Evolutionary conservation across 73 alveolate genomes (phyloP).

Genomic region (Paramecium sonneborni): DNA sequence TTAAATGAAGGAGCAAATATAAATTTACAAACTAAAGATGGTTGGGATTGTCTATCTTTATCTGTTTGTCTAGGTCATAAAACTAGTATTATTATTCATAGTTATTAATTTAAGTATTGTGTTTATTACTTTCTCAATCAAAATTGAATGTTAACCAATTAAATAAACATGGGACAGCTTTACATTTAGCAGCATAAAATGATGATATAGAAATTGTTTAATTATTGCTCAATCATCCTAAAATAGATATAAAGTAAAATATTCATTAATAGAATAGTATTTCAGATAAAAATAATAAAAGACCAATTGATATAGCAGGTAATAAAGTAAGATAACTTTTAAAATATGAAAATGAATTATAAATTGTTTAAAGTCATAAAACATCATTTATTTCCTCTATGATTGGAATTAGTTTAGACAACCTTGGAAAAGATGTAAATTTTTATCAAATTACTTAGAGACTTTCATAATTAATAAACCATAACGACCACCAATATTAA

Average conservation of each 20-base stretch:
- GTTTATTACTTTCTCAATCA: not conserved
- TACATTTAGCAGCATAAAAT: not conserved
- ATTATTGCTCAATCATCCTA: not conserved
- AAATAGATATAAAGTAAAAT: not conserved
- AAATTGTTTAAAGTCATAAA: not conserved
- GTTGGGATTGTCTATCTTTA: not conserved
- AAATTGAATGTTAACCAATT: not conserved
- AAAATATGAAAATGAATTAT: not conserved
- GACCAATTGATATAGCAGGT: not conserved
- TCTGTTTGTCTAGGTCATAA: not conserved
- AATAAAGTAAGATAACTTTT: not conserved
- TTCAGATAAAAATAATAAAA: not conserved
- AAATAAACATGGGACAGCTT: not conserved
- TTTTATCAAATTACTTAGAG: not conserved
- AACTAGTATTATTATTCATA: not conserved
- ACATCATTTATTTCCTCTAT: not conserved
- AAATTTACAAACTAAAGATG: not conserved
- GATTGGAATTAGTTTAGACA: not conserved
- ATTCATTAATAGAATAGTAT: not conserved
- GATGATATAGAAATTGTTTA: not conserved
- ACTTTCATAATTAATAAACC: constrained; percentile 7
- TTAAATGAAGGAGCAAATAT: not conserved
- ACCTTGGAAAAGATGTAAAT: not conserved
- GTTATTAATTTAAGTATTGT: not conserved
- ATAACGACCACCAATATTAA: not conserved